These are phyloP conservation scores for Fusarium buxicola DNA, from an alignment of 2,329 filamentous ascomycete species.

Conservation along the genomic window DNA sequence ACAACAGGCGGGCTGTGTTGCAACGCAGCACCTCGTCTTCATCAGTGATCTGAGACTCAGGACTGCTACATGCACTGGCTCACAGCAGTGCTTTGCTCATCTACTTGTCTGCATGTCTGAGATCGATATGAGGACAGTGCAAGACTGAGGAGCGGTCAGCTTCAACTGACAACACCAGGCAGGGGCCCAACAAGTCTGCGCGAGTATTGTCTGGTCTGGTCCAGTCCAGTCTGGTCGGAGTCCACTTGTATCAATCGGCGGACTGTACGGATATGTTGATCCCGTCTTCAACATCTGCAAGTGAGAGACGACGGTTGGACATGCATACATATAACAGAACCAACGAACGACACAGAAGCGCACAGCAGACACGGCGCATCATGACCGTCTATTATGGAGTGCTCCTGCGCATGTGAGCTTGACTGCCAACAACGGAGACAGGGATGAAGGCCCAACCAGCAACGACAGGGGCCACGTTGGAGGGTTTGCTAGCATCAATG, in stretches of 20 bases:
- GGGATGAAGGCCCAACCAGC: conserved; percentile 33
- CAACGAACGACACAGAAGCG: conserved; percentile 5
- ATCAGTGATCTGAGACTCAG: conserved; percentile 34
- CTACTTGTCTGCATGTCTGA: conserved; percentile 39
- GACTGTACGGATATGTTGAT: conserved; percentile 6
- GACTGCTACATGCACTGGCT: conserved; percentile 16
- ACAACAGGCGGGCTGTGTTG: conserved; percentile 33
- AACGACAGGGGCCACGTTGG: conserved; percentile 42
- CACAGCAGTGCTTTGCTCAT: conserved; percentile 21
- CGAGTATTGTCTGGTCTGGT: conserved; percentile 9
- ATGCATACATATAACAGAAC: conserved; percentile 10
- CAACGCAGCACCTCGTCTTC: conserved; percentile 38
- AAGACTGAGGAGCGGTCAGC: conserved; percentile 35
- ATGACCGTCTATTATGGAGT: conserved; percentile 13
- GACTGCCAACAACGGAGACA: conserved; percentile 19
- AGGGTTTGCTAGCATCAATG: conserved; percentile 43
- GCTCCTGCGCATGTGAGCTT: conserved; percentile 25
- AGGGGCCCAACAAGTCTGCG: conserved; percentile 6
- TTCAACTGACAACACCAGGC: conserved; percentile 26
- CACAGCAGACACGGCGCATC: conserved; percentile 20
- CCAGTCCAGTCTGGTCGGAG: conserved; percentile 3
- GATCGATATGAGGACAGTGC: conserved; percentile 27
- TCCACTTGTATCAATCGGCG: conserved; percentile 6
- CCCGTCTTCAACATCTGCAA: conserved; percentile 21
- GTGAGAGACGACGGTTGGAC: conserved; percentile 19